These are phyloP conservation scores for Umbelopsis sp. DNA, from an alignment of 371 early-diverging fungal genomes.

Conservation along the genomic window DNA sequence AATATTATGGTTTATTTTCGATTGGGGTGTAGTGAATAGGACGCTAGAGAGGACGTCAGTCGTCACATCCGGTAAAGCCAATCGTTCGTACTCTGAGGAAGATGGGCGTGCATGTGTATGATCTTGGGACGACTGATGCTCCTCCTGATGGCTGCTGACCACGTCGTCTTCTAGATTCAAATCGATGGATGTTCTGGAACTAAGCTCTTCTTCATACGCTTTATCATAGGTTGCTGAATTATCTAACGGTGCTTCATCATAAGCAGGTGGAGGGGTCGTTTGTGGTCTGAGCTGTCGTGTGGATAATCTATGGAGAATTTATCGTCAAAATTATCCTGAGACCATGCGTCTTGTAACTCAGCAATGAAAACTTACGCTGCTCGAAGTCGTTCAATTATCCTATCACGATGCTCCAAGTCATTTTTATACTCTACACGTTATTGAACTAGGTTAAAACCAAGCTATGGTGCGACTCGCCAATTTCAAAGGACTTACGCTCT, in stretches of 20 bases:
- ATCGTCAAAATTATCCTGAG: not conserved
- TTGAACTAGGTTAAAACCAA: not conserved
- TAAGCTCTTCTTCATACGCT: not conserved
- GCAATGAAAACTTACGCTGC: not conserved
- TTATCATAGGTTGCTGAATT: not conserved
- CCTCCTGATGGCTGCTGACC: not conserved
- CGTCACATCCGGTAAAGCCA: not conserved
- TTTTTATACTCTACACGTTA: not conserved
- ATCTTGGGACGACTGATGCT: not conserved
- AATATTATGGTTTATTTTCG: not conserved
- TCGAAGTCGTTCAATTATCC: constrained; percentile 3
- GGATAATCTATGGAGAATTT: not conserved
- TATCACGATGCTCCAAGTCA: constrained; percentile 5
- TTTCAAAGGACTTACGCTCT: not conserved
- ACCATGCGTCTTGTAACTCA: not conserved
- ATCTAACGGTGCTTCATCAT: not conserved
- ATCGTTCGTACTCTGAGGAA: not conserved
- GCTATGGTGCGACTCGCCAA: not conserved
- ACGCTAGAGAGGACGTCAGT: not conserved
- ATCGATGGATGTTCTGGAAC: not conserved
- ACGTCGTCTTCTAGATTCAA: not conserved
- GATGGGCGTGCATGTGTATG: not conserved
- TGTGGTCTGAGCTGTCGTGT: not conserved
- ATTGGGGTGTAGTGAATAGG: not conserved
- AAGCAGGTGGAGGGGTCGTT: not conserved